Base-by-base conservation (phyloP, 2,329 filamentous ascomycete species). In the Colletotrichum tofieldiae region DNA sequence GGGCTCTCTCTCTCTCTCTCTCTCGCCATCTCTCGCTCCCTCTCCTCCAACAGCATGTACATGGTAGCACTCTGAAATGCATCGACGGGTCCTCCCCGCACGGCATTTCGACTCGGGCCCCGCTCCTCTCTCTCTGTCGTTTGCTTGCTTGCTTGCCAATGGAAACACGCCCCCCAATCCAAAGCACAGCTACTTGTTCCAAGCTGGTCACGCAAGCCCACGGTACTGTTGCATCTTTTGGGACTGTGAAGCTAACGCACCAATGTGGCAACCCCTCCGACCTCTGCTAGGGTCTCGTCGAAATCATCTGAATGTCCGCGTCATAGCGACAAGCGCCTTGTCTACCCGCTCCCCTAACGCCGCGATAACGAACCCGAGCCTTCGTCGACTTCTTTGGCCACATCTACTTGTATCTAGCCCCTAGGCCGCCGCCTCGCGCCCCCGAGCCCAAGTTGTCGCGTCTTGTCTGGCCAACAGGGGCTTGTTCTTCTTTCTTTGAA, bases 151-250 rank as follows among this genome's bases (percentile, higher is more conserved):
- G 32, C 29, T 55, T 23, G 32, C 52, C 32, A 37, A 37, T 55
- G 29, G 52, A 55, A 23, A 37, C 52, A 14, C 23, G 18, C 2
- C 5, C 52, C 32, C 6, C 18, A 5, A n/a, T 37, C 9, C 52
- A 18, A 23, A 56, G 52, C 32, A 7, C 7, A 54, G 32, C 32
- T 55, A 23, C 45, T 26, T 35, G 67, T 66, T 67, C 63, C 63
- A 56, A 49, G 55, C 63, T 56, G 67, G 67, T 71, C 67, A 71
- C 67, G 67, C 67, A 67, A 71, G 67, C 32, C 26, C 67, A 67
- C 67, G 55, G 67, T 67, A 60, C 11, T 67, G 67, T 71, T 71
- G 67, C 67, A 71, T 71, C 63, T 71, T 71, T 67, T 55, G 55
- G 8, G 32, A 71, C 63, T 71, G 67, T 61, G 63, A 67, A 35